Conservation (phyloP, 176 grass and related monocot species). For the Ensete ventricosum region DNA sequence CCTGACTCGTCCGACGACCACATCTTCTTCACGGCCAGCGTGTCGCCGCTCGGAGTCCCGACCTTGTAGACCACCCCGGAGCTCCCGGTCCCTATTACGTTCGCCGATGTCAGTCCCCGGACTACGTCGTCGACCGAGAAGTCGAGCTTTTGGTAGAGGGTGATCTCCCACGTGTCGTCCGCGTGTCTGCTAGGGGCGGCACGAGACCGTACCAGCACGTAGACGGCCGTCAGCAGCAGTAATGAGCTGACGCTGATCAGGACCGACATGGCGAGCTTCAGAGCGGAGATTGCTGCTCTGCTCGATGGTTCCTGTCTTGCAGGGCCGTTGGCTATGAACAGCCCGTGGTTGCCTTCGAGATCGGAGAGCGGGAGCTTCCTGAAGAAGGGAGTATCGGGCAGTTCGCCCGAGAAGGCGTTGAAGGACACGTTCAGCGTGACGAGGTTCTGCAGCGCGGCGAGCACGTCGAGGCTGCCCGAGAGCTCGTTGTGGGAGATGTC, state of each 20-base stretch:
- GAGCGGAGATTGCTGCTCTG: slow-evolving; percentile 31
- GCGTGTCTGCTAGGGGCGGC: slow-evolving; percentile 5
- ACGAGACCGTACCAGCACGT: slow-evolving; percentile 43
- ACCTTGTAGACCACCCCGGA: slow-evolving; percentile 89
- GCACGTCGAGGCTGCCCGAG: slow-evolving; percentile 44
- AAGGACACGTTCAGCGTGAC: slow-evolving; percentile 82
- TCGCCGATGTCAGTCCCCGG: slow-evolving; percentile 52
- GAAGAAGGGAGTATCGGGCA: slow-evolving; percentile 83
- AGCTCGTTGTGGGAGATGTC: slow-evolving; percentile 78
- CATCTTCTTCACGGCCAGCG: slow-evolving; percentile 87
- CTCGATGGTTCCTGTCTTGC: slow-evolving; percentile 18
- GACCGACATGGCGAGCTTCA: slow-evolving; percentile 73
- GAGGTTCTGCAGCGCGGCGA: slow-evolving; percentile 58
- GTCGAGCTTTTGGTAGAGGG: slow-evolving; percentile 89
- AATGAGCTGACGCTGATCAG: slow-evolving; percentile 43
- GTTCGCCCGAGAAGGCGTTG: slow-evolving; percentile 70
- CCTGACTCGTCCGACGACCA: slow-evolving; percentile 74
- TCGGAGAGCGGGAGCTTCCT: slow-evolving; percentile 72
- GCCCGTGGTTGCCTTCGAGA: slow-evolving; percentile 64
- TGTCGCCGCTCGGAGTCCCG: slow-evolving; percentile 37
- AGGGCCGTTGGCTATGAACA: slow-evolving; percentile 33
- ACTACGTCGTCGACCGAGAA: slow-evolving; percentile 69
- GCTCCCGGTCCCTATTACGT: slow-evolving; percentile 85
- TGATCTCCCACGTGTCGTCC: slow-evolving; percentile 71
- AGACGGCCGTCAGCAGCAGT: slow-evolving; percentile 44